Evolutionary conservation across 345 rosid genomes (phyloP), one percentile per base, ranked within the genome.

Genomic region (Camelina sativa): DNA sequence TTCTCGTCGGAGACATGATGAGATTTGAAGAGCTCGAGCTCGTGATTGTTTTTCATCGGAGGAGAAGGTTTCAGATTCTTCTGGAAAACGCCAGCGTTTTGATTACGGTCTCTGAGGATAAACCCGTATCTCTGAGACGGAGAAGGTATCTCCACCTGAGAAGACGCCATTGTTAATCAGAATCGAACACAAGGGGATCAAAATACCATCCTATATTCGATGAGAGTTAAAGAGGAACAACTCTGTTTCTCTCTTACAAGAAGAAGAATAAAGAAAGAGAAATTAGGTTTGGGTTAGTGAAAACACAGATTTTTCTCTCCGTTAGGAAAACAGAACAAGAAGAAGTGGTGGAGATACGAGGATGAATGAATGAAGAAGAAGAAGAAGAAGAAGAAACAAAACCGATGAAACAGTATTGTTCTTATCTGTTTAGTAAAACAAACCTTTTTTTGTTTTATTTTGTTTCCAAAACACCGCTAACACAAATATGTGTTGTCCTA

Each of bases 31-130:
- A 66, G 1, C 66, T 67, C 60, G 4, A 66, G 1, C 66, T 67
- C 60, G 4, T 58, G 35, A 28, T 57, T 73, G 5, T 43, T 89
- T 68, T 85, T 76, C 10, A 85, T 85, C 68, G 84, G 54, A 11
- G 74, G 83, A 41, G 84, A 50, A 11, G 74, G 83, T 46, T 87
- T 81, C 8, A 87, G 79, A 62, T 85, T 83, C 79, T 76, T 88
- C 41, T 86, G 69, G 16, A 81, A 84, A n/a, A 67, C 71, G 19
- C 4, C 69, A 59, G 43, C 67, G 37, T 83, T 84, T 52, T 88
- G 71, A 65, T 83, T 85, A 9, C 73, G 86, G 59, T 91, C 92
- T 73, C 85, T 85, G 35, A 89, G 78, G n/a, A 91, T 82, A 37
- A 86, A 86, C 19, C 87, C 88, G 46, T 86, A 84, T 13, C 86